phyloP scores from a whole-genome alignment of 331 rosid genomes.

The Quercus tomentella region DNA sequence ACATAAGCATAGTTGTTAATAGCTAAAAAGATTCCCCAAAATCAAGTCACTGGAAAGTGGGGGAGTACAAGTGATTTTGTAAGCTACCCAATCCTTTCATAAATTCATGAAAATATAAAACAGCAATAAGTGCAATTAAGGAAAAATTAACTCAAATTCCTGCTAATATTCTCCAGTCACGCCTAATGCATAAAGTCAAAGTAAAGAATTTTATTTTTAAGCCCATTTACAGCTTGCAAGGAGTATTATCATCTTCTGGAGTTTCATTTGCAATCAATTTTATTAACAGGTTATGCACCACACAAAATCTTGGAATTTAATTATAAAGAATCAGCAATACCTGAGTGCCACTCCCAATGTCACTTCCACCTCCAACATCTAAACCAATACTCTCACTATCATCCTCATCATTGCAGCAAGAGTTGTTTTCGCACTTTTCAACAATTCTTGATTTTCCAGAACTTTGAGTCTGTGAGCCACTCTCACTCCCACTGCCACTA shows the following conservation, averaged over 20 bases:
- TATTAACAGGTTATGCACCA: conserved; percentile 10
- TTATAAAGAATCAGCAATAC: conserved; percentile 32
- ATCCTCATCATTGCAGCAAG: conserved; percentile 71
- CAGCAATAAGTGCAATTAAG: background rate
- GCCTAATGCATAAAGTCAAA: background rate
- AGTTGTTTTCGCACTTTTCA: conserved; percentile 52
- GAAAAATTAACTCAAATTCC: background rate
- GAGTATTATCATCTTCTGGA: background rate
- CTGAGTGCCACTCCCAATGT: conserved; percentile 90
- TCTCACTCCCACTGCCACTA: conserved; percentile 90
- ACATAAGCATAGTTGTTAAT: no score
- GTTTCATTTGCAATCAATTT: background rate
- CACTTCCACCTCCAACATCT: conserved; percentile 68
- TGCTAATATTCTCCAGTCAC: background rate
- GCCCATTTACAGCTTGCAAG: background rate
- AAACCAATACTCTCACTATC: conserved; percentile 58
- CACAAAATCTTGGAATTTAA: background rate
- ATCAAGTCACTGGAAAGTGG: no score
- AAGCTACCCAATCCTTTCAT: background rate
- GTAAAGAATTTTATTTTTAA: background rate
- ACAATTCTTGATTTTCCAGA: conserved; percentile 66
- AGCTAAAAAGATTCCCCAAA: no score
- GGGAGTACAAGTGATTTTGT: no score
- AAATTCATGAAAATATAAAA: background rate
- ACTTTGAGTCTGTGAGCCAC: conserved; percentile 78